These are phyloP conservation scores for Colletotrichum spinosum DNA, from an alignment of 2,329 filamentous ascomycete species.

Conservation along the genomic window DNA sequence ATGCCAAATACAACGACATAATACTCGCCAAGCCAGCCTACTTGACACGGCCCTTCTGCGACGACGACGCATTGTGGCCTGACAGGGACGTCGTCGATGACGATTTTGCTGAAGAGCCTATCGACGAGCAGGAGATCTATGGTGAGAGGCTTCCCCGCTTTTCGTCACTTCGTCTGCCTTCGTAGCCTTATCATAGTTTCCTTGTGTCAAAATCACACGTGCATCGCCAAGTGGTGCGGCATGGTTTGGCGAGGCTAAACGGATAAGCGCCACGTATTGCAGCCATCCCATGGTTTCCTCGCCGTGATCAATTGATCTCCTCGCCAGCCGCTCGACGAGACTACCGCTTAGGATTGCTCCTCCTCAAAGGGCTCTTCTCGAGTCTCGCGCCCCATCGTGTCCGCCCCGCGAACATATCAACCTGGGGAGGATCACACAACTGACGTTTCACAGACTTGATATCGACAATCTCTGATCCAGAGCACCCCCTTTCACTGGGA, in stretches of 20 bases:
- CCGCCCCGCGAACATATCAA: slow-evolving; percentile 4
- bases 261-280: slow-evolving; percentile 15
- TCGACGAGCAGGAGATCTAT: slow-evolving; percentile 97
- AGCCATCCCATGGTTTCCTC: background rate
- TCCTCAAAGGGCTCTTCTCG: background rate
- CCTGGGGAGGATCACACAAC: slow-evolving; percentile 42
- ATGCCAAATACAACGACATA: slow-evolving; percentile 60
- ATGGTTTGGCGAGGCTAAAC: background rate
- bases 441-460: slow-evolving; percentile 79
- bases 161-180: background rate
- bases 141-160: slow-evolving; percentile 62
- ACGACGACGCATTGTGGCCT: slow-evolving; percentile 50
- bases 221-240: background rate
- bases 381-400: slow-evolving; percentile 1
- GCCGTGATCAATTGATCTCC: slow-evolving; percentile 2
- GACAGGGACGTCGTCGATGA: slow-evolving; percentile 59
- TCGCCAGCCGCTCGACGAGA: background rate
- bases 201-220: background rate
- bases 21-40: slow-evolving; percentile 60
- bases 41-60: slow-evolving; percentile 53
- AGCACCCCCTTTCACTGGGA: slow-evolving; percentile 93
- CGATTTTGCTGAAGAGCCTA: slow-evolving; percentile 78
- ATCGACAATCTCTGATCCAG: slow-evolving; percentile 93
- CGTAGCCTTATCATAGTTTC: background rate
- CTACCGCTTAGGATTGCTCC: background rate